A percentile compares a stretch with the other conserved stretches of the same genome.
These are phyloP conservation scores for Boletus subparvulus DNA, from an alignment of 768 basidiomycete species.

Conservation along the genomic window DNA sequence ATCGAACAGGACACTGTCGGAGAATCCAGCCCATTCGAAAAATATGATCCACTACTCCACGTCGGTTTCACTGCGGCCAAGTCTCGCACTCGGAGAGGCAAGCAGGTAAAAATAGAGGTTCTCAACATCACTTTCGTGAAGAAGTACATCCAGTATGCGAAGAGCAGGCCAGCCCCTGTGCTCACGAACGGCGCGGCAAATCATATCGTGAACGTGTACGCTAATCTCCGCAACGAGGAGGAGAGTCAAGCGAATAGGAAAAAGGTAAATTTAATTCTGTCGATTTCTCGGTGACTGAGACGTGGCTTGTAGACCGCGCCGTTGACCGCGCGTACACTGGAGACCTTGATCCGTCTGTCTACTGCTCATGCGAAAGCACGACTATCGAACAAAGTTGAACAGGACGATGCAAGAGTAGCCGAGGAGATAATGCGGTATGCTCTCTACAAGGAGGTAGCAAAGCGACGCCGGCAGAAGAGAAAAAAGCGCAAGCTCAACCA, in stretches of 20 bases:
- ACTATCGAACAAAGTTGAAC: conserved; percentile 80
- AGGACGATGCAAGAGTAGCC: conserved; percentile 83
- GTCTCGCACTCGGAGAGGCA: conserved; percentile 56
- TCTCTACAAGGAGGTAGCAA: conserved; percentile 95
- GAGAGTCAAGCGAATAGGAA: conserved; percentile 81
- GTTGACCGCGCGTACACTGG: conserved; percentile 95
- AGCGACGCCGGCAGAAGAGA: conserved; percentile 58
- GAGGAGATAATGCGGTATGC: conserved; percentile 97
- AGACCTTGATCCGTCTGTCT: conserved; percentile 95
- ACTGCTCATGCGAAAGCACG: conserved; percentile 98
- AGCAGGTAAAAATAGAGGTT: conserved; percentile 72
- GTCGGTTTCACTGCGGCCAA: conserved; percentile 61
- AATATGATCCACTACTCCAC: conserved; percentile 94
- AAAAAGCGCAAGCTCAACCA: conserved; percentile 88
- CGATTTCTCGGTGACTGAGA: conserved; percentile 7
- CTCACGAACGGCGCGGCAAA: conserved; percentile 94
- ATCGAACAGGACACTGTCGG: conserved; percentile 39
- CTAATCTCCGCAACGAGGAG: conserved; percentile 88
- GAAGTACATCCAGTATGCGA: conserved; percentile 98
- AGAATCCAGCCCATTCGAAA: conserved; percentile 81
- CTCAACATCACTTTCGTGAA: conserved; percentile 94
- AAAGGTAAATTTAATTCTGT: conserved; percentile 48
- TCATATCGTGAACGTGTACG: conserved; percentile 90
- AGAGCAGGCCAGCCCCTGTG: conserved; percentile 79
- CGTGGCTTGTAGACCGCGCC: conserved; percentile 76